These are phyloP conservation scores for Terfezia claveryi DNA, from an alignment of 495 filamentous ascomycete genomes.

Conservation along the genomic window DNA sequence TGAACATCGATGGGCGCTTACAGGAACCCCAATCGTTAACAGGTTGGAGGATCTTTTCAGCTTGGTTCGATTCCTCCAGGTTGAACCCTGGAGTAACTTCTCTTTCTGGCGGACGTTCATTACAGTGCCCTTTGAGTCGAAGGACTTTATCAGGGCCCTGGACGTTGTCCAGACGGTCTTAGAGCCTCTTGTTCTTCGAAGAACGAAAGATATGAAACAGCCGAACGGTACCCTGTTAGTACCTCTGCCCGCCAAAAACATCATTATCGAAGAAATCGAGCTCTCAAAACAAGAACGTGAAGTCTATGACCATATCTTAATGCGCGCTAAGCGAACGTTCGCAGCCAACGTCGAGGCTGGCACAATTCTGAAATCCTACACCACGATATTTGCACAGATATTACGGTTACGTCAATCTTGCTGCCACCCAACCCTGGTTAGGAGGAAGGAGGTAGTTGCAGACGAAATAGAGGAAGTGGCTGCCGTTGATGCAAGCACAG, in stretches of 20 bases:
- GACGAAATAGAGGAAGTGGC: conserved; percentile 74
- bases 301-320: conserved; percentile 78
- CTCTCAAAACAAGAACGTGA: conserved; percentile 65
- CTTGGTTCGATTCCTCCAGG: conserved; percentile 69
- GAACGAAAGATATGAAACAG: conserved; percentile 96
- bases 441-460: conserved; percentile 59
- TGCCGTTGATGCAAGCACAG: conserved; percentile 54
- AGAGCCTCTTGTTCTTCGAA: conserved; percentile 79
- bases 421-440: conserved; percentile 74
- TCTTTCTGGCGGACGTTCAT: conserved; percentile 99
- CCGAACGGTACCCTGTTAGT: conserved; percentile 74
- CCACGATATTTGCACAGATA: conserved; percentile 92
- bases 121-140: conserved; percentile 85
- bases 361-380: conserved; percentile 80
- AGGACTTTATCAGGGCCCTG: conserved; percentile 75
- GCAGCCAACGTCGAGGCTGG: conserved; percentile 70
- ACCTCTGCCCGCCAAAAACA: conserved; percentile 53
- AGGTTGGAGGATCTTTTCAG: conserved; percentile 92
- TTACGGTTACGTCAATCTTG: conserved; percentile 83
- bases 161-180: conserved; percentile 95
- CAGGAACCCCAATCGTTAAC: conserved; percentile 93
- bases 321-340: conserved; percentile 60
- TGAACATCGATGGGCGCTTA: conserved; percentile 77
- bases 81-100: conserved; percentile 96
- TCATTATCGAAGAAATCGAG: conserved; percentile 68